A percentile compares a stretch with the other conserved stretches of the same genome.
These are phyloP conservation scores for Cystofilobasidium macerans DNA, from an alignment of 768 basidiomycete genomes.

Conservation along the genomic window DNA sequence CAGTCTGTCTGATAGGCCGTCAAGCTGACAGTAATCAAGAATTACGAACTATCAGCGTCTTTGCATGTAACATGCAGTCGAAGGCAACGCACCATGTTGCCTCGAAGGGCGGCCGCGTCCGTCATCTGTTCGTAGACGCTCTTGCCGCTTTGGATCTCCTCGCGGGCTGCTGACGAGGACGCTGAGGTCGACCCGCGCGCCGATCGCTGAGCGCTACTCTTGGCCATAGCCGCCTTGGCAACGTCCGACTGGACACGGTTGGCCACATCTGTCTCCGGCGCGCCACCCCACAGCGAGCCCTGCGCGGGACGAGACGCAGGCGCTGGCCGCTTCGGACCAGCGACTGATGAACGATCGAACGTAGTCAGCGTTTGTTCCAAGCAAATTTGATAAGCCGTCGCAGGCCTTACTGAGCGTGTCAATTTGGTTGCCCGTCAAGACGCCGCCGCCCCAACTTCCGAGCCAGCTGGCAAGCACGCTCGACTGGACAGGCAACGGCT, in stretches of 20 bases:
- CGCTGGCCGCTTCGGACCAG: slow-evolving; percentile 37
- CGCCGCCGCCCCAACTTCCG: slow-evolving; percentile 37
- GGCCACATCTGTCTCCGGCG: not conserved
- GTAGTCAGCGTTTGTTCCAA: too few relatives aligned
- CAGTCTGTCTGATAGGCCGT: slow-evolving; percentile 18
- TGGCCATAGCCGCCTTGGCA: not conserved
- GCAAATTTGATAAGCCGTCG: too few relatives aligned
- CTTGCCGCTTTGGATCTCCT: not conserved
- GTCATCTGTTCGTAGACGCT: slow-evolving; percentile 18
- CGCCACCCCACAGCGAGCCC: not conserved
- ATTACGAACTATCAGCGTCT: too few relatives aligned
- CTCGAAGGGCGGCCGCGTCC: slow-evolving; percentile 19
- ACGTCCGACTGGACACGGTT: not conserved
- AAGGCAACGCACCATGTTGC: not conserved
- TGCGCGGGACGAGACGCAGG: not conserved
- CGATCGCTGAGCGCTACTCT: not conserved
- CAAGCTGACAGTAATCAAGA: slow-evolving; percentile 3
- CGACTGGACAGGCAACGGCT: slow-evolving; percentile 34
- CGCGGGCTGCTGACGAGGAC: not conserved
- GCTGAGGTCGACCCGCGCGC: not conserved
- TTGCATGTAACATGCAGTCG: too few relatives aligned
- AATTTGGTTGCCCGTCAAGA: slow-evolving; percentile 37
- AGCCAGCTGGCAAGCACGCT: slow-evolving; percentile 36
- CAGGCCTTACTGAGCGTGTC: slow-evolving; percentile 33
- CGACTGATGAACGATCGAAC: slow-evolving; percentile 29